Evolutionary conservation across 116 monocot genomes (phyloP).

Genomic region (Iris pallida): DNA sequence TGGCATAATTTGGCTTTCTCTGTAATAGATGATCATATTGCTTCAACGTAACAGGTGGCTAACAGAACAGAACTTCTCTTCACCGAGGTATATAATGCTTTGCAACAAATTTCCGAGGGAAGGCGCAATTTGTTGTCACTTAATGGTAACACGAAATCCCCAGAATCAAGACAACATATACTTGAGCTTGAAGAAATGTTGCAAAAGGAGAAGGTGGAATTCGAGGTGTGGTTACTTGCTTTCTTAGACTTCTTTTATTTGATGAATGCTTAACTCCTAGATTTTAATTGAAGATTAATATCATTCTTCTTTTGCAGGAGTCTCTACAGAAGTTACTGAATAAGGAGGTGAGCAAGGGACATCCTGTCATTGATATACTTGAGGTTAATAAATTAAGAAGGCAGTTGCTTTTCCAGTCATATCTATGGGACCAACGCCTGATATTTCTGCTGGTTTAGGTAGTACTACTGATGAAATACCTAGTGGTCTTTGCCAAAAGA

Average conservation of each 20-base stretch:
- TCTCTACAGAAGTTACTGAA: conserved; percentile 42
- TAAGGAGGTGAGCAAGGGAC: conserved; percentile 41
- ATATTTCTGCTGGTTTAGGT: conserved; percentile 34
- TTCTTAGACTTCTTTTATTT: conserved; percentile 1
- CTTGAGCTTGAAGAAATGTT: conserved; percentile 53
- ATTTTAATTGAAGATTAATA: conserved; percentile 6
- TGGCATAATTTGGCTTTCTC: too few species aligned
- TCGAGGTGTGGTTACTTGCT: conserved; percentile 48
- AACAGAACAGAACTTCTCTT: conserved; percentile 47
- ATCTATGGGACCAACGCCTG: conserved; percentile 82
- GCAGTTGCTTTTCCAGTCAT: conserved; percentile 67
- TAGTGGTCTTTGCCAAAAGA: conserved; percentile 16
- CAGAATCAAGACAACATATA: conserved; percentile 34
- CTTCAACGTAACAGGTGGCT: conserved; percentile 43
- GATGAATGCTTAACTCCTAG: neutral
- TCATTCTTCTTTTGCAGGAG: conserved; percentile 45
- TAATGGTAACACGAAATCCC: conserved; percentile 20
- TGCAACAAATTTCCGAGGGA: conserved; percentile 34
- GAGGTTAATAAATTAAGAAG: conserved; percentile 70
- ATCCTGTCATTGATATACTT: conserved; percentile 66
- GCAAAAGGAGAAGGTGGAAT: conserved; percentile 73
- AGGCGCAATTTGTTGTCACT: conserved; percentile 11
- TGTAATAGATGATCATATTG: conserved; percentile 8
- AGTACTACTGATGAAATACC: conserved; percentile 31
- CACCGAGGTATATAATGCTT: conserved; percentile 38